Percentiles rank a stretch among this genome's conserved stretches.
Evolutionary conservation across 345 rosid genomes (phyloP).

Genomic region (Turritis glabra): DNA sequence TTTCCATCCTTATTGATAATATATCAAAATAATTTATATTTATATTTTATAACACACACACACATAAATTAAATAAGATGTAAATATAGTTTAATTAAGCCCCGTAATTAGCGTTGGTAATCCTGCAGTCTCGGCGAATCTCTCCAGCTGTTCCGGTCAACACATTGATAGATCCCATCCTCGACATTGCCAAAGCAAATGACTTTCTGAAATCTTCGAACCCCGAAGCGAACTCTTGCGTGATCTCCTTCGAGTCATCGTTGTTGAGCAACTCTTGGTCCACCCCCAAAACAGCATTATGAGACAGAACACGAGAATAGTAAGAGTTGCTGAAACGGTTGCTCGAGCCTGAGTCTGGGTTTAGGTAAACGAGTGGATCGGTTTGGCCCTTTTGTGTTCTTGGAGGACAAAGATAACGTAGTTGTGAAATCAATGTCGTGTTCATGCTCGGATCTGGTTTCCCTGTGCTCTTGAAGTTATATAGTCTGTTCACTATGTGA

Average conservation of each 20-base stretch:
- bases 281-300: conserved; percentile 55
- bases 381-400: conserved; percentile 49
- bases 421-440: conserved; percentile 39
- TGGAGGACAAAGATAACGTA: conserved; percentile 53
- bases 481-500: conserved; percentile 54
- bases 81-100: conserved; percentile 24
- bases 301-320: conserved; percentile 52
- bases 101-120: conserved; percentile 37
- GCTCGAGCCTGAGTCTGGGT: conserved; percentile 52
- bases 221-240: conserved; percentile 53
- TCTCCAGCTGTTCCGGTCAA: conserved; percentile 66
- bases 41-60: not conserved
- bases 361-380: conserved; percentile 60
- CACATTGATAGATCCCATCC: conserved; percentile 77
- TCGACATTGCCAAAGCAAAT: conserved; percentile 65
- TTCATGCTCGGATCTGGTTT: conserved; percentile 60
- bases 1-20: not conserved
- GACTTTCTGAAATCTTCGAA: conserved; percentile 63
- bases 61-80: conserved; percentile 11
- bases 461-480: conserved; percentile 55
- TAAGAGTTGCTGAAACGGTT: conserved; percentile 52
- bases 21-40: not conserved
- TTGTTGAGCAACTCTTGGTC: conserved; percentile 65
- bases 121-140: conserved; percentile 62
- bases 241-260: conserved; percentile 47